Base-by-base conservation (phyloP, 495 filamentous ascomycete species). In the Talaromyces trachyspermus region DNA sequence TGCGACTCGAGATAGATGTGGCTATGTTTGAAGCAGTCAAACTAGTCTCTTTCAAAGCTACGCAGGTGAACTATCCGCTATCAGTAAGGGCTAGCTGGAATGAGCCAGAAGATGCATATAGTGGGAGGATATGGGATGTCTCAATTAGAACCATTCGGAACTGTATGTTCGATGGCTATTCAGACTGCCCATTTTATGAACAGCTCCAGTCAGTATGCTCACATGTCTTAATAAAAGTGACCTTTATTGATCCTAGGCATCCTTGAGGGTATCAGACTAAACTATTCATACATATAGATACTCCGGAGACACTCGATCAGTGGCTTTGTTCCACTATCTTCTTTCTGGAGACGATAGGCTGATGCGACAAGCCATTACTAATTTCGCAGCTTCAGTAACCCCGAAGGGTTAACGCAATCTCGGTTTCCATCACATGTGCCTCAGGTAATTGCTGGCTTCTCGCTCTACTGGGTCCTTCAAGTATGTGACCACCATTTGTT, bases 131-230 rank as follows among this genome's bases (percentile, higher is more conserved):
- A 1, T 69, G 66, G 66, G 53, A 58, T 32, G 59, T 62, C 2
- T 63, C 57, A 0, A 58, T 61, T 32, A 58, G 61, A 17, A 66
- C 62, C 1, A 53, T 65, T 52, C 46, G 56, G 6, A 69, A 66
- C 30, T 69, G 65, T 49, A 66, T 69, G 63, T 63, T 63, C 40
- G 65, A 69, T 27, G 57, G 62, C 2, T 69, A 69, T 40, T 61
- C 60, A 8, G 65, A 69, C 24, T 69, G 63, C 27, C 63, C 65
- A 0, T 69, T 69, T 37, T 69, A 69, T 42, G 65, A 69, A 37
- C 63, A 69, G 37, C 54, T 66, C 8, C 65, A 69, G 63, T 68
- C 43, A 46, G 61, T 49, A 68, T n/a, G n/a, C n/a, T n/a, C n/a
- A n/a, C n/a, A n/a, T n/a, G n/a, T n/a, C n/a, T n/a, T n/a, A n/a